Evolutionary conservation across 176 grass and related monocot genomes (phyloP).

Genomic region (Zoysia japonica): DNA sequence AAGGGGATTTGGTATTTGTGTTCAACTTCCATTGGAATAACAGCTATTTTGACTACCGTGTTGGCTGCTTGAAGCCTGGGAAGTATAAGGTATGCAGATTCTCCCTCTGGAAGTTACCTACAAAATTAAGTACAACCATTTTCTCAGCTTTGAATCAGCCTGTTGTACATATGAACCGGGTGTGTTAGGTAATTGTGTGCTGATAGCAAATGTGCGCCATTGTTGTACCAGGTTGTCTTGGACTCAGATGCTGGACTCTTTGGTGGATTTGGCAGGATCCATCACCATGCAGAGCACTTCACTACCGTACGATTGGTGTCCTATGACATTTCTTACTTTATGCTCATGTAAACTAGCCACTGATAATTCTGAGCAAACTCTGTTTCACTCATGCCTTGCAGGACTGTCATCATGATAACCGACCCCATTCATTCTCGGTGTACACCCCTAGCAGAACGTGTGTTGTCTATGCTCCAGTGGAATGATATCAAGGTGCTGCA

Average conservation of each 20-base stretch:
- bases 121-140: not conserved
- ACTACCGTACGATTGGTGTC: slow-evolving; percentile 57
- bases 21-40: slow-evolving; percentile 96
- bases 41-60: slow-evolving; percentile 79
- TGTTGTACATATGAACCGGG: slow-evolving; percentile 17
- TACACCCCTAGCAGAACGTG: slow-evolving; percentile 87
- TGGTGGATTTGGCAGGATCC: slow-evolving; percentile 82
- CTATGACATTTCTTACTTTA: not conserved
- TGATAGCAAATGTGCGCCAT: slow-evolving; percentile 3
- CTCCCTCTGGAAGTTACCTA: not conserved
- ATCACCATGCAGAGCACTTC: slow-evolving; percentile 81
- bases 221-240: slow-evolving; percentile 66
- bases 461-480: slow-evolving; percentile 80
- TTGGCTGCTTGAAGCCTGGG: slow-evolving; percentile 77
- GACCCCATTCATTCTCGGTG: slow-evolving; percentile 67
- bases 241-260: slow-evolving; percentile 91
- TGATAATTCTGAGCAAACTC: slow-evolving; percentile 27
- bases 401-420: slow-evolving; percentile 78
- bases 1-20: slow-evolving; percentile 83
- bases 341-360: slow-evolving; percentile 1
- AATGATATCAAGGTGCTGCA: slow-evolving; percentile 36
- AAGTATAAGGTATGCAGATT: slow-evolving; percentile 68
- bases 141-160: slow-evolving; percentile 8
- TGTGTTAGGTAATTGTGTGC: slow-evolving; percentile 20
- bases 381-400: slow-evolving; percentile 36